Evolutionary conservation across 108 stramenopile species (phyloP), one percentile per base, ranked within the genome.

Genomic region (Cylindrotheca closterium): DNA sequence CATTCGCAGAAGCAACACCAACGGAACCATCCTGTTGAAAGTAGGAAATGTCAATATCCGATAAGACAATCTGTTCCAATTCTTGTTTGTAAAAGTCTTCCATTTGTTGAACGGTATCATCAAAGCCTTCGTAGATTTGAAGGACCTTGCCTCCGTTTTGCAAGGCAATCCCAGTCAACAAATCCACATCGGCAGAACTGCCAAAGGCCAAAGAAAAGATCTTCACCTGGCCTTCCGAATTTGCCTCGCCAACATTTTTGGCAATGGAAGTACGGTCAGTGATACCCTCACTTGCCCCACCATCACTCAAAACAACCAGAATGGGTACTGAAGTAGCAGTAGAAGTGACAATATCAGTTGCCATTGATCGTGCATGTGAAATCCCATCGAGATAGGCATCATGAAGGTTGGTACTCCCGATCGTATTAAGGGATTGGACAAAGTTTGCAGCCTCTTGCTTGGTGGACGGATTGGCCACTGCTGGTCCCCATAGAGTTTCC

Each of bases 131-230:
- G 21, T 47, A 48, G 27, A 62, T 62, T 28, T 15, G 45, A 15
- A 62, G 25, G 7, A 47, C 42, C 15, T 28, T 22, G 22, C 60
- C 60, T 49, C 47, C 60, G 17, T 62, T 62, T 48, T 62, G 60
- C n/a, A 62, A 15, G 17, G 60, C 25, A 25, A 62, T 48, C 1
- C 46, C 60, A 34, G 23, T 28, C 22, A 62, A 45, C 0, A 62
- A 47, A 47, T 47, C 25, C 0, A 62, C 24, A 27, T 62, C 60
- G 1, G 60, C 60, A 62, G 0, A 23, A 12, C 2, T 23, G 19
- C 60, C 60, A 62, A 62, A 62, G 25, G 60, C 60, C 21, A 62
- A 30, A 47, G 37, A 23, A 48, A 25, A 62, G 28, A 62, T 62
- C 47, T 62, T 62, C 0, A 48, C 60, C n/a, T 0, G 47, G 17